These are phyloP conservation scores for Sechiopsis laciniata DNA, from an alignment of 306 rosid genomes.

Conservation along the genomic window DNA sequence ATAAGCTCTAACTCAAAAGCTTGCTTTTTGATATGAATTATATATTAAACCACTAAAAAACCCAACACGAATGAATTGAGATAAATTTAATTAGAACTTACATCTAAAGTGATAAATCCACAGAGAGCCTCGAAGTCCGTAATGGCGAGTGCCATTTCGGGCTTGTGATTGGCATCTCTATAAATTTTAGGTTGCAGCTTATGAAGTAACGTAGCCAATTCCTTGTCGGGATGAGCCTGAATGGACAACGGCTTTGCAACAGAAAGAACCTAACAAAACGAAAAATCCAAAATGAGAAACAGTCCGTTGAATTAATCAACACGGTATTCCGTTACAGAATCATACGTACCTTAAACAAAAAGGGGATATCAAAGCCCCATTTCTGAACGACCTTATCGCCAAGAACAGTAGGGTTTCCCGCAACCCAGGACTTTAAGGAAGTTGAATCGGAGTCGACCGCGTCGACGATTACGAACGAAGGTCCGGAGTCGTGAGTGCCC, in stretches of 20 bases:
- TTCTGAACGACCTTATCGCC: constrained; percentile 55
- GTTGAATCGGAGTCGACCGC: constrained; percentile 21
- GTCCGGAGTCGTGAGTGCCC: constrained; percentile 88
- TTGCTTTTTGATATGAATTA: too few species aligned
- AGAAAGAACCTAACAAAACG: constrained; percentile 57
- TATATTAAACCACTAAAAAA: too few species aligned
- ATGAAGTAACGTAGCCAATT: constrained; percentile 70
- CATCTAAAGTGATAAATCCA: constrained; percentile 75
- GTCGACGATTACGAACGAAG: constrained; percentile 45
- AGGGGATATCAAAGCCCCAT: constrained; percentile 89
- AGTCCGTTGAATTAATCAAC: neutral
- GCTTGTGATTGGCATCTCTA: constrained; percentile 92
- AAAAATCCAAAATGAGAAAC: constrained; percentile 3
- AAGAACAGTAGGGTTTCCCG: constrained; percentile 54
- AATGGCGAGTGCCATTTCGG: constrained; percentile 89
- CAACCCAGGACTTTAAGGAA: constrained; percentile 68
- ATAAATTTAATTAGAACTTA: constrained; percentile 6
- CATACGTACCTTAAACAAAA: constrained; percentile 65
- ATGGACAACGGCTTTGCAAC: constrained; percentile 84
- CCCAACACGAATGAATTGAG: too few species aligned
- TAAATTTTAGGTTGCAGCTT: constrained; percentile 59
- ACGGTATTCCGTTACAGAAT: neutral
- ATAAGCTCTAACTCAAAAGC: too few species aligned
- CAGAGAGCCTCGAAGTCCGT: constrained; percentile 84
- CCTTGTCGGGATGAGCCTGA: constrained; percentile 97